Evolutionary conservation across 2,329 filamentous ascomycete genomes (phyloP).

Genomic region (Aspergillus nomiae): DNA sequence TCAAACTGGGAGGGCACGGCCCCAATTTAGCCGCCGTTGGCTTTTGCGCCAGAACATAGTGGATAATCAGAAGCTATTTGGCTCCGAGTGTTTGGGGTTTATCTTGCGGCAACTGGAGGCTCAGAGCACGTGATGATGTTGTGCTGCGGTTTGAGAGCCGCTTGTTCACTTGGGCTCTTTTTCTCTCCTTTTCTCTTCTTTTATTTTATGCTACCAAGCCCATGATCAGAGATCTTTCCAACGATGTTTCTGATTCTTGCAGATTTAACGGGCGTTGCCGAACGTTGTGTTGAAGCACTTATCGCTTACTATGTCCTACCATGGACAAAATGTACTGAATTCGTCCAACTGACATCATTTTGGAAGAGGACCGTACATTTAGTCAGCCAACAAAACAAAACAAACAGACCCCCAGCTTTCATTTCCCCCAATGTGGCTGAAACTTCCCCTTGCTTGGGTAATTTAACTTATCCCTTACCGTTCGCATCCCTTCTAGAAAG

Average conservation of each 20-base stretch:
- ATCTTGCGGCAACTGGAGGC: neutral
- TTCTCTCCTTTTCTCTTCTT: neutral
- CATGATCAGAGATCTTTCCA: neutral
- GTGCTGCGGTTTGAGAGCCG: neutral
- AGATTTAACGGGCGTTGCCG: no score
- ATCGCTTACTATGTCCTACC: neutral
- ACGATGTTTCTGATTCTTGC: neutral
- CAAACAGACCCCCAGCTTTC: neutral
- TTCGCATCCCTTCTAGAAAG: neutral
- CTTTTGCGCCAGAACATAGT: slow-evolving; percentile 2
- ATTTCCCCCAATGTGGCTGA: neutral
- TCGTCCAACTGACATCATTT: no score
- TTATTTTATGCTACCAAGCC: neutral
- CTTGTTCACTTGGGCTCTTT: neutral
- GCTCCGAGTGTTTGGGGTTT: neutral
- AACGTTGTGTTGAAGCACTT: neutral
- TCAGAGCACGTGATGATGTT: neutral
- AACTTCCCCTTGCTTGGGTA: neutral
- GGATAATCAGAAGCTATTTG: slow-evolving; percentile 1
- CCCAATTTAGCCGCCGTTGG: slow-evolving; percentile 32
- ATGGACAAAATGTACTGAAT: neutral
- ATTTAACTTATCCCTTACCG: neutral
- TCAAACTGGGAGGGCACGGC: slow-evolving; percentile 16
- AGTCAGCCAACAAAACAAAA: neutral
- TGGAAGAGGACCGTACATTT: neutral